These are phyloP conservation scores for Penicillium paxilli DNA, from an alignment of 495 filamentous ascomycete species.

Conservation along the genomic window DNA sequence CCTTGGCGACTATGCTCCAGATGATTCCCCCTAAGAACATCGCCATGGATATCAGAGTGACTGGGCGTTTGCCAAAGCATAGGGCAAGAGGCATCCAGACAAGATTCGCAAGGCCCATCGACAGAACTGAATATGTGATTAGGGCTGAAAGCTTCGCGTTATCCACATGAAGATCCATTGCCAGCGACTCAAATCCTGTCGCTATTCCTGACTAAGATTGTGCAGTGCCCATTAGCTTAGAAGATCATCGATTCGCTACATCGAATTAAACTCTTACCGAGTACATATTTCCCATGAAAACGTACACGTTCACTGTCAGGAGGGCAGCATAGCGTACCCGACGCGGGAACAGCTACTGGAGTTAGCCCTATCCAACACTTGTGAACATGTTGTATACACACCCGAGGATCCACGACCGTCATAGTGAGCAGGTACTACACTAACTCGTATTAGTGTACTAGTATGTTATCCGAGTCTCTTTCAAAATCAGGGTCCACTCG, in stretches of 20 bases:
- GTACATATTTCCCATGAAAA: conserved; percentile 44
- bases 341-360: conserved; percentile 21
- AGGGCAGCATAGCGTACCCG: conserved; percentile 35
- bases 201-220: conserved; percentile 26
- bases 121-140: conserved; percentile 35
- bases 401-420: conserved; percentile 12
- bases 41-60: conserved; percentile 42
- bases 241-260: neutral
- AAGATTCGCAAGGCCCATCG: conserved; percentile 41
- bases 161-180: conserved; percentile 25
- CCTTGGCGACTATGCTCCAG: conserved; percentile 31
- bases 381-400: neutral
- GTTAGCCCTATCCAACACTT: conserved; percentile 1
- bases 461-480: too few relatives aligned
- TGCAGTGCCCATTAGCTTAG: neutral
- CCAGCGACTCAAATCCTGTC: conserved; percentile 36
- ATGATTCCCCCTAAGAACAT: conserved; percentile 38
- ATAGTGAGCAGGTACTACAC: conserved; percentile 1
- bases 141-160: conserved; percentile 27
- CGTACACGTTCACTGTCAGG: conserved; percentile 35
- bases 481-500: too few relatives aligned
- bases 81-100: conserved; percentile 53
- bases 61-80: conserved; percentile 47
- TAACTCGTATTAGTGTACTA: too few relatives aligned
- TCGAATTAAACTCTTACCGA: too few relatives aligned